Evolutionary conservation across 108 stramenopile genomes (phyloP).

Genomic region (Cyclotella sp.): DNA sequence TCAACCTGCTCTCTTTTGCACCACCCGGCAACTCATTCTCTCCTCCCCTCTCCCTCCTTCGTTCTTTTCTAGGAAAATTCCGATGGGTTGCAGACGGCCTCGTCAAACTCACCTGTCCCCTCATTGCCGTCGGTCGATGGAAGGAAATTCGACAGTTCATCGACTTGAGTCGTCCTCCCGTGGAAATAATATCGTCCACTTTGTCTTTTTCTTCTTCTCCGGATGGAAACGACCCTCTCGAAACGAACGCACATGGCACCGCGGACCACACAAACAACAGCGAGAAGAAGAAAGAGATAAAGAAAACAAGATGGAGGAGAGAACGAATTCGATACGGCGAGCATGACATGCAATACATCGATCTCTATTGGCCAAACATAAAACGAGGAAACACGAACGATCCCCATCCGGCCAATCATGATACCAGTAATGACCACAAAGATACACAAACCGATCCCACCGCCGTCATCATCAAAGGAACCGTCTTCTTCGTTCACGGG

Average conservation of each 20-base stretch:
- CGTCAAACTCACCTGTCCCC: constrained; percentile 48
- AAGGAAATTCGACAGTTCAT: constrained; percentile 26
- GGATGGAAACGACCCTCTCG: not conserved
- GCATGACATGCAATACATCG: constrained; percentile 69
- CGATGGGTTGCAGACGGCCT: constrained; percentile 56
- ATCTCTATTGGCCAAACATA: constrained; percentile 60
- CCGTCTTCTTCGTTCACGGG: constrained; percentile 70
- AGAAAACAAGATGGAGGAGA: constrained; percentile 17
- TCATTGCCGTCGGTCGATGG: constrained; percentile 35
- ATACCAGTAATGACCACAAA: constrained; percentile 45
- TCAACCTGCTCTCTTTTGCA: too few species aligned
- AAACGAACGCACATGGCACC: too few species aligned
- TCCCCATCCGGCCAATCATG: too few species aligned
- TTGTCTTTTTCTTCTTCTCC: too few species aligned
- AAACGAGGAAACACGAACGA: not conserved
- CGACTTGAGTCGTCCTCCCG: constrained; percentile 7
- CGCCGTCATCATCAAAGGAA: constrained; percentile 34
- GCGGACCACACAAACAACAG: not conserved
- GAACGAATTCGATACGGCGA: constrained; percentile 56
- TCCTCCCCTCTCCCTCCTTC: not conserved
- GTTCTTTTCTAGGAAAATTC: constrained; percentile 54
- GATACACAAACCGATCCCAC: constrained; percentile 15
- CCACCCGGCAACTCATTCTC: too few species aligned
- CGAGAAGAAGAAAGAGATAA: not conserved
- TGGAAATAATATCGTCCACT: too few species aligned